A percentile compares a stretch with the other conserved stretches of the same genome.
Conservation (phyloP, 2,329 filamentous ascomycete genomes). For the Xylaria multiplex region DNA sequence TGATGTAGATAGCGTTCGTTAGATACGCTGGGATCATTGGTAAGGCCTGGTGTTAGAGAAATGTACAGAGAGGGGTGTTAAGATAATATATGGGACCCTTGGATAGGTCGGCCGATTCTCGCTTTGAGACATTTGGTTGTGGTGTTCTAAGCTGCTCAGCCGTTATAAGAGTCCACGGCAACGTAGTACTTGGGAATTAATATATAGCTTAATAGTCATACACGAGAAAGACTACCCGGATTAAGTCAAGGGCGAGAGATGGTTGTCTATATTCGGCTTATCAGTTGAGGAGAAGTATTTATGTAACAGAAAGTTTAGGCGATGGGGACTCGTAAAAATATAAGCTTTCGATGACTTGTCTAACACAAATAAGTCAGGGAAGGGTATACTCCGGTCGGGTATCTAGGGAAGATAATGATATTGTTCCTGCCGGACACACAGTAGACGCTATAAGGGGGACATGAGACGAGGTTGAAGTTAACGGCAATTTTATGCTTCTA, state of each 20-base stretch:
- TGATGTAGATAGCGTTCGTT: too few species aligned
- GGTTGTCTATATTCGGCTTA: not conserved
- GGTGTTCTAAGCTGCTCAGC: too few species aligned
- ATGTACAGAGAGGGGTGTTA: too few species aligned
- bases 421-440: not conserved
- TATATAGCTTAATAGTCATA: too few species aligned
- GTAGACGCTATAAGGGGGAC: not conserved
- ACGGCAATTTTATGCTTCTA: conserved; percentile 34
- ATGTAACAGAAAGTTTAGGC: not conserved
- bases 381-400: not conserved
- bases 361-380: not conserved
- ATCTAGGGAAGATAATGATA: too few species aligned
- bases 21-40: too few species aligned
- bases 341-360: not conserved
- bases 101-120: too few species aligned
- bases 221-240: not conserved
- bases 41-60: too few species aligned
- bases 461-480: conserved; percentile 10
- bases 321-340: not conserved
- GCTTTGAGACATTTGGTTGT: too few species aligned
- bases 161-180: too few species aligned
- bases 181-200: too few species aligned
- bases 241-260: not conserved
- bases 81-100: too few species aligned
- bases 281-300: not conserved